These are phyloP conservation scores for Suillus subaureus DNA, from an alignment of 768 basidiomycete species.

Conservation along the genomic window DNA sequence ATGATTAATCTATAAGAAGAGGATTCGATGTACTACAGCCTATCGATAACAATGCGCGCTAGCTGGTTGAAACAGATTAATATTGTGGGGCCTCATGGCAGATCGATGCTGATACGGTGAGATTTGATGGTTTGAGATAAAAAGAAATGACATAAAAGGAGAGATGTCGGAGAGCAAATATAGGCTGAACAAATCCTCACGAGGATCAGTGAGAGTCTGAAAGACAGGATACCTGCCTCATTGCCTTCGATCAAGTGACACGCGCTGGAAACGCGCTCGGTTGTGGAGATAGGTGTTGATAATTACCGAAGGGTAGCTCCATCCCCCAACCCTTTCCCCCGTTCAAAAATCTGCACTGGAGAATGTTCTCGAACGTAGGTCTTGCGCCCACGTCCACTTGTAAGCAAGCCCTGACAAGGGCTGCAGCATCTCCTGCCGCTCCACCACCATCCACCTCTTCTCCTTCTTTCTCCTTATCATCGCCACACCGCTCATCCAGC, in stretches of 20 bases:
- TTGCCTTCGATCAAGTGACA: constrained; percentile 24
- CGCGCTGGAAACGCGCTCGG: constrained; percentile 36
- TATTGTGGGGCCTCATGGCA: constrained; percentile 12
- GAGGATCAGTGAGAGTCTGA: constrained; percentile 9
- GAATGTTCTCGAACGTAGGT: constrained; percentile 84
- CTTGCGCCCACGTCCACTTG: constrained; percentile 75
- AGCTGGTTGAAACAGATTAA: constrained; percentile 13
- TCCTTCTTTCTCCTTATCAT: constrained; percentile 71
- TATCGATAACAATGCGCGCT: constrained; percentile 12
- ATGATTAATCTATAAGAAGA: constrained; percentile 12
- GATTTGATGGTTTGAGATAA: constrained; percentile 15
- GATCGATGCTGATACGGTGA: constrained; percentile 15
- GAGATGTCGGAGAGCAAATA: constrained; percentile 11
- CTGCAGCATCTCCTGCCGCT: constrained; percentile 80
- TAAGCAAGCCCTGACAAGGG: constrained; percentile 82
- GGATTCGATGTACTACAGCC: constrained; percentile 1
- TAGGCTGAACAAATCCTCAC: constrained; percentile 9
- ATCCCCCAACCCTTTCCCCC: constrained; percentile 77
- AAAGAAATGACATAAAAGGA: constrained; percentile 14
- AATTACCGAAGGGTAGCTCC: constrained; percentile 34
- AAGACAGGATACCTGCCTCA: constrained; percentile 12
- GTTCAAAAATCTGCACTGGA: constrained; percentile 78
- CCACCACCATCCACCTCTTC: constrained; percentile 85
- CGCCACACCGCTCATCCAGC: constrained; percentile 78
- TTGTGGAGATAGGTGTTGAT: constrained; percentile 24